Base-by-base conservation (phyloP, 495 filamentous ascomycete genomes). In the Podospora appendiculata region DNA sequence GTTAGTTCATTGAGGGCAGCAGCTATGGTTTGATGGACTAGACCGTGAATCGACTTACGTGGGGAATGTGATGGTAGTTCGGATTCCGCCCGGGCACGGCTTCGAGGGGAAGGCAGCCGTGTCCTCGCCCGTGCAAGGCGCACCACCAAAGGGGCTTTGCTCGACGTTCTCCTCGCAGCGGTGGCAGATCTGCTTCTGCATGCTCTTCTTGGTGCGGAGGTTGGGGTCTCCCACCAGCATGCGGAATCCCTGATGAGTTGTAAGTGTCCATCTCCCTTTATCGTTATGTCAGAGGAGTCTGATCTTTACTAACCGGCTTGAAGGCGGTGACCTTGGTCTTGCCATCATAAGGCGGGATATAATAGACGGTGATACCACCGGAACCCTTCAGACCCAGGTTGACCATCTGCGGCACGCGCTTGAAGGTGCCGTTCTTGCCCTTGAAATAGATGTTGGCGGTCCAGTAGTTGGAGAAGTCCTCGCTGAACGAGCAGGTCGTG, bases 111-210 rank as follows among this genome's bases (percentile, higher is more conserved):
- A 67, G 1, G 65, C 60, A 14, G 67, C 58, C 4, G 72, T 75
- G 52, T 78, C 75, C 13, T 66, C 62, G 6, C 75, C 75, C 32
- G 74, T 76, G 66, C 75, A 78, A 32, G 75, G 75, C 0, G 75
- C 74, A 17, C 75, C 75, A 14, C 75, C 74, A 53, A 78, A 78
- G 8, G 75, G 75, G 58, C 59, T 70, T 50, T 73, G 70, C 41
- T 70, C 56, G 47, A 70, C 69, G 60, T 75, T 77, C 45, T 60
- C 58, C 41, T 68, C 66, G 58, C 75, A 78, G 41, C 75, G 70
- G 59, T 75, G 73, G 68, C 75, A 78, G 46, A 77, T 56, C 41
- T 68, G 68, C 53, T 58, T 63, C 36, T 65, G 60, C 65, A 72
- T 70, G 1, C 64, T 69, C 39, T 41, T 45, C 8, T 53, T 42